A percentile compares a stretch with the other conserved stretches of the same genome.
phyloP scores from a whole-genome alignment of 1,284 basidiomycete genomes.

The Cryptococcus floricola region DNA sequence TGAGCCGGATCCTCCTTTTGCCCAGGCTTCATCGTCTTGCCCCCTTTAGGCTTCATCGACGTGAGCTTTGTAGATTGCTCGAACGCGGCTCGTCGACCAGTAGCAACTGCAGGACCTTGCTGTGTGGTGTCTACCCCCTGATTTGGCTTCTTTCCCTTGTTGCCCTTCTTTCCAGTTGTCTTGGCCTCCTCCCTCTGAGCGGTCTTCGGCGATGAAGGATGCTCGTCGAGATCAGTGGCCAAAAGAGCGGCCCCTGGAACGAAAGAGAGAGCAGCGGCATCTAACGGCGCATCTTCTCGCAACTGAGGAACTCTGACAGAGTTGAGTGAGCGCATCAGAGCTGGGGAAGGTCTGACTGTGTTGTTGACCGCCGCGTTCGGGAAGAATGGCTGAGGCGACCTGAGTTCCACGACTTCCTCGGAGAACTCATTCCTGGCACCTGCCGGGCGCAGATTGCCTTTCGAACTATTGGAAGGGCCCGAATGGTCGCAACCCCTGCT shows the following conservation, averaged over 20 bases:
- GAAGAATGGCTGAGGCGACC: too few species aligned
- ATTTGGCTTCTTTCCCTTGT: constrained; percentile 2
- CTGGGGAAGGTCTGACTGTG: background rate
- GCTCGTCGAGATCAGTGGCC: constrained; percentile 6
- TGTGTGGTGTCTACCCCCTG: constrained; percentile 3
- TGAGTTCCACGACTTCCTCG: too few species aligned
- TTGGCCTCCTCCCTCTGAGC: background rate
- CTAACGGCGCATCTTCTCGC: constrained; percentile 5
- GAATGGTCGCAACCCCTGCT: too few species aligned
- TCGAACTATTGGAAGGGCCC: too few species aligned
- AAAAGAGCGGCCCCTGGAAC: constrained; percentile 9
- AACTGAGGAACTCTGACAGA: constrained; percentile 9
- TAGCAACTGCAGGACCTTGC: constrained; percentile 1
- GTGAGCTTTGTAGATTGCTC: constrained; percentile 31
- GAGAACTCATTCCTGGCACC: too few species aligned
- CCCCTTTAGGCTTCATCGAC: background rate
- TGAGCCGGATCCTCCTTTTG: background rate
- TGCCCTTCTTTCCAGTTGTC: constrained; percentile 1
- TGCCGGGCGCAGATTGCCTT: too few species aligned
- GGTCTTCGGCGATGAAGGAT: background rate
- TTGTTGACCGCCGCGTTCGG: too few species aligned
- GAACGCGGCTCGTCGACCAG: constrained; percentile 31
- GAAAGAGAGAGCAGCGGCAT: constrained; percentile 11
- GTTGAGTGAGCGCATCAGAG: background rate
- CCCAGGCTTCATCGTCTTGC: constrained; percentile 7